A percentile compares a stretch with the other conserved stretches of the same genome.
phyloP scores from a whole-genome alignment of 345 rosid genomes.

The Aegle marmelos region DNA sequence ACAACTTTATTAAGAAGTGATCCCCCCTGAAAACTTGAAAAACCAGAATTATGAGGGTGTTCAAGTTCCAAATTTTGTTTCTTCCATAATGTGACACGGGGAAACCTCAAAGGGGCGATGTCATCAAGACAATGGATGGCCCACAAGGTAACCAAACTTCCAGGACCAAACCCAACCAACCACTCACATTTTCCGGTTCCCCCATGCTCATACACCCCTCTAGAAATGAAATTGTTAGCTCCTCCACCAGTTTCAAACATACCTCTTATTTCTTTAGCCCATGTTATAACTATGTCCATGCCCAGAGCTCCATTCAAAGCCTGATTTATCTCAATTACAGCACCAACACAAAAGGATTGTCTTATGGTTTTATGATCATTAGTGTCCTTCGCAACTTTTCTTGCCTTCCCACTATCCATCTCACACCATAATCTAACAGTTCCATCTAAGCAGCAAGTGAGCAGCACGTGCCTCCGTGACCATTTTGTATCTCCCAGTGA shows the following conservation, averaged over 20 bases:
- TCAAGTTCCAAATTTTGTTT: conserved; percentile 35
- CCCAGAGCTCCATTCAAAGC: conserved; percentile 56
- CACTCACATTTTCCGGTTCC: conserved; percentile 67
- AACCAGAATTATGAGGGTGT: conserved; percentile 30
- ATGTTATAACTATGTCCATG: conserved; percentile 45
- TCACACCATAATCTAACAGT: conserved; percentile 84
- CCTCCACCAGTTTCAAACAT: conserved; percentile 45
- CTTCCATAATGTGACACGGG: conserved; percentile 67
- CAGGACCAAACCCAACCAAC: conserved; percentile 87
- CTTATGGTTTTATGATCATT: conserved; percentile 33
- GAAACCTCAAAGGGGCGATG: conserved; percentile 69
- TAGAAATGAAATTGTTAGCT: conserved; percentile 30
- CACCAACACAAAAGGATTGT: conserved; percentile 56
- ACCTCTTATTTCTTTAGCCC: conserved; percentile 66
- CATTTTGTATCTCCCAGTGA: conserved; percentile 28
- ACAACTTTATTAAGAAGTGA: conserved; percentile 51
- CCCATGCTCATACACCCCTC: conserved; percentile 36
- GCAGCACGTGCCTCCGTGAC: conserved; percentile 47
- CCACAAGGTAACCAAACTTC: conserved; percentile 64
- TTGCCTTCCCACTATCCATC: conserved; percentile 57
- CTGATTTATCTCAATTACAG: conserved; percentile 74
- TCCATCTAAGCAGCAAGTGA: conserved; percentile 91
- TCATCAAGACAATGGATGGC: conserved; percentile 90
- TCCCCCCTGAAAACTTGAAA: conserved; percentile 29
- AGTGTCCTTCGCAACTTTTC: conserved; percentile 48